These are phyloP conservation scores for Myxozyma neotropica DNA, from an alignment of 805 yeast species.

Conservation along the genomic window DNA sequence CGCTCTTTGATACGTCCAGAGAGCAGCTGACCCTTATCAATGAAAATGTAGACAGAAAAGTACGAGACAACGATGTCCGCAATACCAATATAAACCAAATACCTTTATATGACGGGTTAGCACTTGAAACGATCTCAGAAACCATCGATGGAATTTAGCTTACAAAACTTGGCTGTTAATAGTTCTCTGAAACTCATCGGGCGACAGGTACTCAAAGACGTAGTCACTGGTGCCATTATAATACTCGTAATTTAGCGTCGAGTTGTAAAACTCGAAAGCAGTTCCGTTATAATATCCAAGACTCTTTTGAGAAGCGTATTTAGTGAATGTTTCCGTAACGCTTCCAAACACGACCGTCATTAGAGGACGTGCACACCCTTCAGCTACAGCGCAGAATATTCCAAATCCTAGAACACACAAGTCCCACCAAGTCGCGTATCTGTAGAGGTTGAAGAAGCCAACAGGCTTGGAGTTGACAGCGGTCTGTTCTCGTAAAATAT, in stretches of 20 bases:
- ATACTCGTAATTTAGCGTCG: not conserved
- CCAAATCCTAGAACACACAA: slow-evolving; percentile 7
- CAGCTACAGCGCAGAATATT: slow-evolving; percentile 40
- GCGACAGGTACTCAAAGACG: slow-evolving; percentile 28
- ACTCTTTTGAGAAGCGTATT: slow-evolving; percentile 33
- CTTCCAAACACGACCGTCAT: slow-evolving; percentile 44
- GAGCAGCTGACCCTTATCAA: slow-evolving; percentile 47
- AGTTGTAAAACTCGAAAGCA: slow-evolving; percentile 9
- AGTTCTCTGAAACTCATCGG: slow-evolving; percentile 41
- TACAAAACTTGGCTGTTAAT: slow-evolving; percentile 44
- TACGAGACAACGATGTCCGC: slow-evolving; percentile 39
- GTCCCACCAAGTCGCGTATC: slow-evolving; percentile 44
- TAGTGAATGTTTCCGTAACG: slow-evolving; percentile 45
- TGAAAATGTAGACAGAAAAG: slow-evolving; percentile 44
- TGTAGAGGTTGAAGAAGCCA: slow-evolving; percentile 39
- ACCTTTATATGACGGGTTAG: slow-evolving; percentile 23
- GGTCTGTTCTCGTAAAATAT: slow-evolving; percentile 43
- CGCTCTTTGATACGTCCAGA: slow-evolving; percentile 41
- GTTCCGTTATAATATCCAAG: slow-evolving; percentile 6
- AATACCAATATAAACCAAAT: slow-evolving; percentile 48
- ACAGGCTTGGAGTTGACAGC: slow-evolving; percentile 27
- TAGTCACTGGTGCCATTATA: slow-evolving; percentile 5
- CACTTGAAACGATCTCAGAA: not conserved
- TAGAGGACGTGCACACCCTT: slow-evolving; percentile 47
- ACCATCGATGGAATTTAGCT: not conserved